Percentiles rank a stretch among this genome's conserved stretches.
phyloP scores from a whole-genome alignment of 2,329 filamentous ascomycete species.

The Parasarocladium wereldwijsianum region DNA sequence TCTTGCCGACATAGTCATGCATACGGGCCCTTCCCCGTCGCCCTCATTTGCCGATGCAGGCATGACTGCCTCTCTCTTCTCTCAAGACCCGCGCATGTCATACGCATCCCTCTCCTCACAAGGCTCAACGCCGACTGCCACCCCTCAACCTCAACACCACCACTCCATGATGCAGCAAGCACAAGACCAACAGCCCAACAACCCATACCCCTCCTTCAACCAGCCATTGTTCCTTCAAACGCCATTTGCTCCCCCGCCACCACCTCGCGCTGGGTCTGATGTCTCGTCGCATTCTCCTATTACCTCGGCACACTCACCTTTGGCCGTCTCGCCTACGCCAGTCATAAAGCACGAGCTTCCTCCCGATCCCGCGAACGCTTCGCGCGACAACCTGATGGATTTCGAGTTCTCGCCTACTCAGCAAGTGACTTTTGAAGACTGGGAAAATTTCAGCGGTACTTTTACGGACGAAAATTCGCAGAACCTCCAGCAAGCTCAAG shows the following conservation, averaged over 20 bases:
- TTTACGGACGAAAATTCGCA: slow-evolving; percentile 17
- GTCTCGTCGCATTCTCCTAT: slow-evolving; percentile 15
- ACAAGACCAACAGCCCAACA: slow-evolving; percentile 11
- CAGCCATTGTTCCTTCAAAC: slow-evolving; percentile 16
- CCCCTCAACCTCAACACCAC: slow-evolving; percentile 10
- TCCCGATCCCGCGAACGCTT: slow-evolving; percentile 13
- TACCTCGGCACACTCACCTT: slow-evolving; percentile 12
- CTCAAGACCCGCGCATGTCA: slow-evolving; percentile 15
- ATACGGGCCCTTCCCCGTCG: slow-evolving; percentile 16
- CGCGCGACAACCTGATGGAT: slow-evolving; percentile 21
- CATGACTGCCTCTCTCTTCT: slow-evolving; percentile 12
- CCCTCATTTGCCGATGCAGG: slow-evolving; percentile 16
- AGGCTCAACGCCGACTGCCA: slow-evolving; percentile 4
- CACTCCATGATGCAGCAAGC: slow-evolving; percentile 15
- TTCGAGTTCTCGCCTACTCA: slow-evolving; percentile 26
- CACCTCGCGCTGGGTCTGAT: slow-evolving; percentile 5
- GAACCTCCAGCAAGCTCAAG: slow-evolving; percentile 12
- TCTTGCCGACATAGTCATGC: slow-evolving; percentile 31
- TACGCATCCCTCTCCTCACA: slow-evolving; percentile 19
- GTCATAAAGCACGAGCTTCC: slow-evolving; percentile 22
- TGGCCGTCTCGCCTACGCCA: slow-evolving; percentile 13
- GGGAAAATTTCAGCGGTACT: slow-evolving; percentile 22
- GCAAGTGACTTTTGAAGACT: slow-evolving; percentile 23
- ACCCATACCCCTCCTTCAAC: slow-evolving; percentile 15
- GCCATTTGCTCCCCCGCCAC: slow-evolving; percentile 2